Base-by-base conservation (phyloP, 805 yeast species). In the Yarrowia osloensis region DNA sequence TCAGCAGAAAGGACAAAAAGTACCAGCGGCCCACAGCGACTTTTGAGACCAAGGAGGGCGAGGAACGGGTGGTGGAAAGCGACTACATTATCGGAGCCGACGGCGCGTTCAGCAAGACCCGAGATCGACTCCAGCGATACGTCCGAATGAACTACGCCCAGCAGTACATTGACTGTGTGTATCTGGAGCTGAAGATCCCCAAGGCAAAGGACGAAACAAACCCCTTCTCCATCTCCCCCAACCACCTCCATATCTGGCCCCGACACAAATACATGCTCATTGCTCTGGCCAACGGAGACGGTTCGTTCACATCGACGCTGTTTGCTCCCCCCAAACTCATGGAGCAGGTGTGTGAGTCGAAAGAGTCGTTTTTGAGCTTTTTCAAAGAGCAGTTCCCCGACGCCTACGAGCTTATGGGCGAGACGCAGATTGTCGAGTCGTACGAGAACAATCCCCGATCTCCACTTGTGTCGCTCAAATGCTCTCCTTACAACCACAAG, bases 191-290 rank as follows among this genome's bases (percentile, higher is more conserved):
- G 63, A 84, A 84, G 70, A 88, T 93, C 50, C 92, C 96, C 11
- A 73, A 77, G 2, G 72, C 52, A 2, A n/a, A n/a, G n/a, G 26
- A 61, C 2, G 66, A 44, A 5, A 3, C 21, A 1, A 54, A 61
- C 9, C 54, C 54, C 22, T 89, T 86, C 72, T 77, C 80, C 19
- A 79, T 89, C 24, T 85, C 86, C 70, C 87, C 92, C 8, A 86
- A 90, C 77, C 91, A 90, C 74, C 81, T 93, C 63, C 98, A 93
- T 73, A 90, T 93, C 54, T 93, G 98, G 98, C 98, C 98, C 4
- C 81, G 97, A 54, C 85, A 87, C 68, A 82, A 89, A 66, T 90
- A 81, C 74, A 93, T 93, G 98, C 82, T 93, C 71, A 93, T 93
- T 73, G 97, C 97, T 0, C 81, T 93, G 68, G 90, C 98, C 11